These are phyloP conservation scores for Tuber aestivum DNA, from an alignment of 495 filamentous ascomycete species.

Conservation along the genomic window DNA sequence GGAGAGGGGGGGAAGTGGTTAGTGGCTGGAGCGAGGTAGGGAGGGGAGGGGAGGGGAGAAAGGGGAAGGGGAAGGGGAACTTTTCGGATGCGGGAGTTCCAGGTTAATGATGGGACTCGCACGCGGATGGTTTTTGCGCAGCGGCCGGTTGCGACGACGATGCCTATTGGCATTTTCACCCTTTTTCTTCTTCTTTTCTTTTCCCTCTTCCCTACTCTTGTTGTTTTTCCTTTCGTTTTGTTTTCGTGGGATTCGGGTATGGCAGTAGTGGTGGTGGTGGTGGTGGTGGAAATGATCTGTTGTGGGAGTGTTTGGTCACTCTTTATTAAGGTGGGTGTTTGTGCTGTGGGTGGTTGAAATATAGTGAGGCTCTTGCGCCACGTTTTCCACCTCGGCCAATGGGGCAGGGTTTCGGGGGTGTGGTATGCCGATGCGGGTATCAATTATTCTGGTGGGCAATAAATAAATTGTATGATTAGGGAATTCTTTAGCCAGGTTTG, in stretches of 20 bases:
- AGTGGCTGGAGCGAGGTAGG: too few species aligned
- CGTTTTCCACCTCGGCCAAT: neutral
- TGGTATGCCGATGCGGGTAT: neutral
- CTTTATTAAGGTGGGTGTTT: neutral
- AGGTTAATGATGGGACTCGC: constrained; percentile 17
- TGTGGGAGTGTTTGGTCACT: neutral
- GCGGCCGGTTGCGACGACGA: constrained; percentile 27
- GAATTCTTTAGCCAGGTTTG: neutral
- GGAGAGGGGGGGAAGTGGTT: neutral
- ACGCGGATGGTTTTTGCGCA: constrained; percentile 33
- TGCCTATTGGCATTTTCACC: constrained; percentile 20
- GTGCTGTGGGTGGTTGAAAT: neutral
- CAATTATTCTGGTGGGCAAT: neutral
- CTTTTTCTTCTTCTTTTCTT: neutral
- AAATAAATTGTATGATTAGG: neutral
- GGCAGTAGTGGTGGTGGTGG: neutral
- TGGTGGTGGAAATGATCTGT: neutral
- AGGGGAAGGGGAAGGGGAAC: neutral
- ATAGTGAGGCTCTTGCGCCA: neutral
- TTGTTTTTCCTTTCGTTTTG: neutral
- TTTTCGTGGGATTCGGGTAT: neutral
- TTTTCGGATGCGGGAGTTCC: constrained; percentile 27
- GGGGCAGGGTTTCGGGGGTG: neutral
- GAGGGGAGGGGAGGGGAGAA: neutral
- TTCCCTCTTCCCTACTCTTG: too few species aligned